Conservation (phyloP, 306 rosid species). For the Mucuna pruriens region DNA sequence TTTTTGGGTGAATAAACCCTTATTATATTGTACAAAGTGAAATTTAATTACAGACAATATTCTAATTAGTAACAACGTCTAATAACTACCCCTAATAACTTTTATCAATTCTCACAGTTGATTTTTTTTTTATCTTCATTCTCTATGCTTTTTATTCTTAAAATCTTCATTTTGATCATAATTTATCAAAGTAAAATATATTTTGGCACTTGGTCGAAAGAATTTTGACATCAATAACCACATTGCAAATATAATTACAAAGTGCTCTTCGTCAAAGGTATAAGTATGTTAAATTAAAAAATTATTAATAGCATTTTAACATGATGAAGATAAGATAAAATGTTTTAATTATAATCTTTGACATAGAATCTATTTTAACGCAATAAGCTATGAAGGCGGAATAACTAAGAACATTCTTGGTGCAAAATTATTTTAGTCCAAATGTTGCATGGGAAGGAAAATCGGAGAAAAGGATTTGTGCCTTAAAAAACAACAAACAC, state of each 20-base stretch:
- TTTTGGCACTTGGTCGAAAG: too few relatives aligned
- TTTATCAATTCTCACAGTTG: too few relatives aligned
- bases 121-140: too few relatives aligned
- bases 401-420: constrained; percentile 28
- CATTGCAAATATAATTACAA: neutral
- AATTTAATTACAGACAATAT: too few relatives aligned
- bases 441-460: neutral
- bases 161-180: too few relatives aligned
- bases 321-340: neutral
- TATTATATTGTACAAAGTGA: too few relatives aligned
- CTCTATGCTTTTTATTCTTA: too few relatives aligned
- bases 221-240: neutral
- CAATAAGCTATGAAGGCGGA: constrained; percentile 22
- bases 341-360: constrained; percentile 26
- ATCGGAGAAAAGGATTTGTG: neutral
- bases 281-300: too few relatives aligned
- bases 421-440: neutral
- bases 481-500: neutral
- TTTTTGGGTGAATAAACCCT: too few relatives aligned
- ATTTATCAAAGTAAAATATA: too few relatives aligned
- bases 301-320: neutral
- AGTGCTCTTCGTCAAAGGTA: neutral
- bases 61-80: too few relatives aligned
- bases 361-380: neutral
- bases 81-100: too few relatives aligned